Conservation (phyloP, 139 green algal species). For the Monoraphidium neglectum region DNA sequence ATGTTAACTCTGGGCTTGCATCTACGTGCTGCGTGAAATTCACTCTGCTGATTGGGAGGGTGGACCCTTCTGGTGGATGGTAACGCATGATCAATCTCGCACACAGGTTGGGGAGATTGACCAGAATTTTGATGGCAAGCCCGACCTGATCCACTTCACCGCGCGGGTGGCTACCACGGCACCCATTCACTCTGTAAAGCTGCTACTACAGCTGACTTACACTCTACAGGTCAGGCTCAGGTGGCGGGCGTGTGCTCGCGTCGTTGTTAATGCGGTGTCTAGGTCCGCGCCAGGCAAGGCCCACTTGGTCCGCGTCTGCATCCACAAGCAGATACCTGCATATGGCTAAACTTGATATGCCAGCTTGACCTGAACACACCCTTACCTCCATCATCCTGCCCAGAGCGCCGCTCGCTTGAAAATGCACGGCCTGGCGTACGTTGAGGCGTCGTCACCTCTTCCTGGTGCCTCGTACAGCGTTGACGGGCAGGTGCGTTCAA, state of each 20-base stretch:
- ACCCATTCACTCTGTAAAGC: conserved; percentile 47
- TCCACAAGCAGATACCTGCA: too few species aligned
- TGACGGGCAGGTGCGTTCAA: conserved; percentile 25
- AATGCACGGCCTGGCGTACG: conserved; percentile 19
- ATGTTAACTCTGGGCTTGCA: conserved; percentile 18
- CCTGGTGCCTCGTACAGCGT: conserved; percentile 19
- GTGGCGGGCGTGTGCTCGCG: background rate
- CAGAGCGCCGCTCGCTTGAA: background rate
- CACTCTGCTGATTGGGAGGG: background rate
- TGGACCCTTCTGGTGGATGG: background rate
- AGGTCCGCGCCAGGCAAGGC: too few species aligned
- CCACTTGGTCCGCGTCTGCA: too few species aligned
- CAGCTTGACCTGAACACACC: too few species aligned
- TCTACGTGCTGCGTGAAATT: conserved; percentile 8
- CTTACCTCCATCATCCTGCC: too few species aligned
- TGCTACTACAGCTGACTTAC: conserved; percentile 58
- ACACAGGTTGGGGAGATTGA: conserved; percentile 47
- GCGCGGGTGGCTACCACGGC: conserved; percentile 17
- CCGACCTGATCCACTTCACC: conserved; percentile 47
- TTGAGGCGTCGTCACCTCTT: conserved; percentile 5
- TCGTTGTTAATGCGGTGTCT: too few species aligned
- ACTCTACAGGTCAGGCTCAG: conserved; percentile 18
- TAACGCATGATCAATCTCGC: background rate
- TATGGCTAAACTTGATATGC: too few species aligned
- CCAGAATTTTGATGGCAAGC: conserved; percentile 52